Evolutionary conservation across 1,139 yeast species (phyloP).

Genomic region (Debaryomyces singareniensis): DNA sequence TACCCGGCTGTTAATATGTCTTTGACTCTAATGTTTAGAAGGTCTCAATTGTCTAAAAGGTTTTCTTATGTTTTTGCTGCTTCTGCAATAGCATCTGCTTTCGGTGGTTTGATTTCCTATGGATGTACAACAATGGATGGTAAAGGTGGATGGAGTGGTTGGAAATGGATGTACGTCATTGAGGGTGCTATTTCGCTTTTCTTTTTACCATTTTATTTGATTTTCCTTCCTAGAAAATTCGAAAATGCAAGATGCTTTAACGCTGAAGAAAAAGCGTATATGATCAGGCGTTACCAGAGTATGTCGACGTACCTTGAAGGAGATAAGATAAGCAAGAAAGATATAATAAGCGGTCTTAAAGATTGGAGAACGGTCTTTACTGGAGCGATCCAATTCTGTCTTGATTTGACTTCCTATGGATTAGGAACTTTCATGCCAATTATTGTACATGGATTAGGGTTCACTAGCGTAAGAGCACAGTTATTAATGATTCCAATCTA

Average conservation of each 20-base stretch:
- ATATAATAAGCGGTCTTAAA: conserved; percentile 28
- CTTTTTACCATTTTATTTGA: conserved; percentile 5
- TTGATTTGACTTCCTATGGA: conserved; percentile 40
- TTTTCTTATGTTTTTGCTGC: conserved; percentile 36
- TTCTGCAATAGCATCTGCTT: conserved; percentile 37
- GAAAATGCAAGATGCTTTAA: conserved; percentile 12
- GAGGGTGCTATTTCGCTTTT: conserved; percentile 23
- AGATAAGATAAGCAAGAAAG: conserved; percentile 30
- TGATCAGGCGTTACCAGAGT: conserved; percentile 17
- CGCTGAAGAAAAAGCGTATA: conserved; percentile 17
- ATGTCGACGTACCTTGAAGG: conserved; percentile 20
- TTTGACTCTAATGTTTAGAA: conserved; percentile 31
- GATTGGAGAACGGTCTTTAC: conserved; percentile 36
- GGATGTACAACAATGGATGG: conserved; percentile 29
- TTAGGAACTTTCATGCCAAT: conserved; percentile 44
- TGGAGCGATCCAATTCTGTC: conserved; percentile 40
- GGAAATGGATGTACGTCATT: conserved; percentile 29
- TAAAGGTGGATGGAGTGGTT: conserved; percentile 26
- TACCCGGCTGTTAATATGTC: conserved; percentile 34
- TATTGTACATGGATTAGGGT: conserved; percentile 40
- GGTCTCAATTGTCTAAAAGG: conserved; percentile 35
- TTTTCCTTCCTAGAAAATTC: conserved; percentile 3
- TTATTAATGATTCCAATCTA: conserved; percentile 46
- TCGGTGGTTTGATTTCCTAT: conserved; percentile 36
- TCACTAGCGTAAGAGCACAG: conserved; percentile 36